Evolutionary conservation across 345 rosid species (phyloP), one percentile per base, ranked within the genome.

Genomic region (Bruguiera gymnorhiza): DNA sequence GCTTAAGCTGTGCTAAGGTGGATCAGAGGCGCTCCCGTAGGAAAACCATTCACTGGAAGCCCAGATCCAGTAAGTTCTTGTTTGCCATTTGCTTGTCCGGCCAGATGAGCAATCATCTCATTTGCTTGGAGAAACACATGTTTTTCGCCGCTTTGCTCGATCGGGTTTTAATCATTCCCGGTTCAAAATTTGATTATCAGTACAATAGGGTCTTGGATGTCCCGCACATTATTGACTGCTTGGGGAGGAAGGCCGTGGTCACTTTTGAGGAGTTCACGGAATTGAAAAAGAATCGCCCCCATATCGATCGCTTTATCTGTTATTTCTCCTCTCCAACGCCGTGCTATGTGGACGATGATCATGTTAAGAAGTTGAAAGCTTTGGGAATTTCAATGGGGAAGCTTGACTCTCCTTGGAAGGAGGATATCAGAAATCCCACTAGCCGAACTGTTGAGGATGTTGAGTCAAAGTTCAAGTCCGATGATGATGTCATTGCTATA

Each of bases 31-130:
- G 80, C 32, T 55, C 75, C 0, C 82, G 77, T 34, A 84, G 84
- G 66, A 88, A 53, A 75, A 86, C 84, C 8, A 75, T 88, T 3
- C 88, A 83, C 62, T 94, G 98, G 98, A 89, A 87, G 51, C 98
- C 96, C 7, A 86, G 62, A 50, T 62, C 78, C 10, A 75, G 76
- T 65, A 91, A 91, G 67, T 91, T 73, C 64, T 78, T 94, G 64
- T 83, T 89, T 57, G 88, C 96, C 0, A 79, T 94, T 46, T 94
- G 96, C 63, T 62, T 91, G 26, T 94, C 97, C 0, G 98, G 98
- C 34, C 97, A 91, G 70, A 94, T 94, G 98, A 89, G 96, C 24
- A 91, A 91, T 67, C 98, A 87, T 68, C 86, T 94, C 90, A 94
- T 94, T 64, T 94, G 97, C 67, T 69, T 94, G 26, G 97, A 91